A percentile compares a stretch with the other conserved stretches of the same genome.
Evolutionary conservation across 495 filamentous ascomycete genomes (phyloP).

Genomic region (Pyrenula aspistea): DNA sequence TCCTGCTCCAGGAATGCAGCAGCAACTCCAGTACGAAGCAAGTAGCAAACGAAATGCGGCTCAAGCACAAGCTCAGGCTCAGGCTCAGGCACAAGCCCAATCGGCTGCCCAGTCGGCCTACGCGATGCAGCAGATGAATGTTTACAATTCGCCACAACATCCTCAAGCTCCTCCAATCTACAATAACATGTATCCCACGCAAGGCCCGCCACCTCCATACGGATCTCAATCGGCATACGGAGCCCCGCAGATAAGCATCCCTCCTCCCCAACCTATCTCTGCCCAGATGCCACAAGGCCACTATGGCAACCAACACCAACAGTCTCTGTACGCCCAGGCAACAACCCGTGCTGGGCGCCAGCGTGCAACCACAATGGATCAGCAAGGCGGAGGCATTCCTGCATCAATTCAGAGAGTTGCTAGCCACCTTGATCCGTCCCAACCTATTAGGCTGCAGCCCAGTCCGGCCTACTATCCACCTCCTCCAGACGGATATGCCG

Average conservation of each 20-base stretch:
- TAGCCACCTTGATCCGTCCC: slow-evolving; percentile 89
- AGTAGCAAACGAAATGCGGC: slow-evolving; percentile 77
- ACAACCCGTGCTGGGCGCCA: slow-evolving; percentile 73
- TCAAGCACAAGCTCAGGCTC: slow-evolving; percentile 39
- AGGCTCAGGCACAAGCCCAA: slow-evolving; percentile 50
- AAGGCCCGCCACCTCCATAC: slow-evolving; percentile 77
- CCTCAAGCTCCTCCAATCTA: slow-evolving; percentile 54
- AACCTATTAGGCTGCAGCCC: slow-evolving; percentile 87
- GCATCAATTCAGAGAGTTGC: slow-evolving; percentile 90
- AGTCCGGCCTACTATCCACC: slow-evolving; percentile 97
- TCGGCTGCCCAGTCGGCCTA: slow-evolving; percentile 43
- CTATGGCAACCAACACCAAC: slow-evolving; percentile 43
- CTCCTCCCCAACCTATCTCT: slow-evolving; percentile 28
- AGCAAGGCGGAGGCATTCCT: slow-evolving; percentile 82
- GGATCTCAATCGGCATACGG: slow-evolving; percentile 59
- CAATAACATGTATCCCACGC: slow-evolving; percentile 68
- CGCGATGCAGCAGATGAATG: slow-evolving; percentile 46
- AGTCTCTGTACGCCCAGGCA: slow-evolving; percentile 77
- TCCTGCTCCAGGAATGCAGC: slow-evolving; percentile 90
- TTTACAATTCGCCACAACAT: slow-evolving; percentile 32
- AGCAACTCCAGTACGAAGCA: slow-evolving; percentile 89
- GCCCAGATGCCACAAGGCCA: slow-evolving; percentile 58
- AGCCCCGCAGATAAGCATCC: slow-evolving; percentile 63
- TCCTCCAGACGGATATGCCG: slow-evolving; percentile 73
- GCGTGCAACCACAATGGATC: slow-evolving; percentile 91